Evolutionary conservation across 192 early-diverging fungal species (phyloP).

Genomic region (Phlyctochytrium arcticum): DNA sequence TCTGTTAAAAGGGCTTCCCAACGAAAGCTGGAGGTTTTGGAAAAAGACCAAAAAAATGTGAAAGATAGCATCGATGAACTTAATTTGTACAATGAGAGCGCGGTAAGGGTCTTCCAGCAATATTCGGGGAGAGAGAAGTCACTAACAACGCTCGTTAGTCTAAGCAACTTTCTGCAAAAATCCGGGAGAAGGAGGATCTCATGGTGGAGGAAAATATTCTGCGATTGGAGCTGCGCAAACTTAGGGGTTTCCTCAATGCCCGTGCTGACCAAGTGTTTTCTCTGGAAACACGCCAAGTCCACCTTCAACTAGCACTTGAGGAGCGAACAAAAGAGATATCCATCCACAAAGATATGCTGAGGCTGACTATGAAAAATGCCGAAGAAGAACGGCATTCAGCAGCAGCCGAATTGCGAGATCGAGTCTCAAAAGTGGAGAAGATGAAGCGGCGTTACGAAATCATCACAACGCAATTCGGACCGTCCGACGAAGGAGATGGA

Average conservation of each 20-base stretch:
- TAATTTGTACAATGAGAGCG: conserved; percentile 56
- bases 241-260: conserved; percentile 48
- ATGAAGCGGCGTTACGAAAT: conserved; percentile 58
- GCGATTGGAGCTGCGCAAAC: conserved; percentile 51
- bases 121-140: background rate
- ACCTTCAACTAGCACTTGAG: conserved; percentile 52
- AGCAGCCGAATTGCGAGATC: conserved; percentile 51
- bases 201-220: conserved; percentile 62
- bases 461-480: conserved; percentile 55
- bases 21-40: conserved; percentile 40
- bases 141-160: conserved; percentile 21
- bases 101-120: conserved; percentile 38
- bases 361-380: conserved; percentile 46
- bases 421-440: conserved; percentile 55
- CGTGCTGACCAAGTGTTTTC: conserved; percentile 51
- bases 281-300: conserved; percentile 49
- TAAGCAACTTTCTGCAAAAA: conserved; percentile 45
- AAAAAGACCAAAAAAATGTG: conserved; percentile 42
- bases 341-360: conserved; percentile 58
- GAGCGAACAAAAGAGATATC: conserved; percentile 56
- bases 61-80: conserved; percentile 49
- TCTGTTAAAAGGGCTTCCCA: conserved; percentile 15
- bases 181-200: conserved; percentile 55
- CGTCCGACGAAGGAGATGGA: conserved; percentile 7
- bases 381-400: conserved; percentile 56